Conservation (phyloP, 2,329 filamentous ascomycete genomes). For the Penicillium concentricum region DNA sequence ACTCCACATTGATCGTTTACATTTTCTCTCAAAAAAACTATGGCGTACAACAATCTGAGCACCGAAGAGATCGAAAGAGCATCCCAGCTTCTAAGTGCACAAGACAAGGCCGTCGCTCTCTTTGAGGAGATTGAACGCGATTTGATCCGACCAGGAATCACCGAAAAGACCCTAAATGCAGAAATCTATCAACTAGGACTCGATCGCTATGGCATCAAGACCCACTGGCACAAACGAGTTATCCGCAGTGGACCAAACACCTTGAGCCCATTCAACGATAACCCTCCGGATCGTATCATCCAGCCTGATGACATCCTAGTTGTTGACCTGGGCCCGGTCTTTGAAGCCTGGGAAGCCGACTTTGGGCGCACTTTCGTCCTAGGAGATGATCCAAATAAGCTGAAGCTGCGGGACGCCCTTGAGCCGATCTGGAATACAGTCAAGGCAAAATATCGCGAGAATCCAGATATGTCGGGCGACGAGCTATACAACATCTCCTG, state of each 20-base stretch:
- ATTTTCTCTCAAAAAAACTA: neutral
- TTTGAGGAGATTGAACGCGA: conserved; percentile 50
- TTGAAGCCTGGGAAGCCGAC: conserved; percentile 55
- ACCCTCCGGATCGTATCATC: conserved; percentile 51
- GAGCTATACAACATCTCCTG: conserved; percentile 49
- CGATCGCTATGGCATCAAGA: conserved; percentile 46
- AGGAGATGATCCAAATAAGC: conserved; percentile 48
- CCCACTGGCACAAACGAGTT: conserved; percentile 56
- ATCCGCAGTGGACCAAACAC: conserved; percentile 54
- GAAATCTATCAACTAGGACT: conserved; percentile 49
- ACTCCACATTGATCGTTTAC: neutral
- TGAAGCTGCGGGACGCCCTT: conserved; percentile 46
- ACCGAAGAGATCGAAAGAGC: conserved; percentile 28
- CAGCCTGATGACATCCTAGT: conserved; percentile 52
- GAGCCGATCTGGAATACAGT: conserved; percentile 50
- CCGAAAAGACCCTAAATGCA: conserved; percentile 49
- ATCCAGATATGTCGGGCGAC: conserved; percentile 50
- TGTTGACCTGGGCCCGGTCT: conserved; percentile 54
- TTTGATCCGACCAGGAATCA: conserved; percentile 50
- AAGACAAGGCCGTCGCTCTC: conserved; percentile 47
- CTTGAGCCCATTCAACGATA: conserved; percentile 48
- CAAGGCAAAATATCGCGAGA: conserved; percentile 40
- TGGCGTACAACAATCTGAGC: neutral
- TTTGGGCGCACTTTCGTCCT: conserved; percentile 56
- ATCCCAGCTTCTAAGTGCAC: conserved; percentile 46